Evolutionary conservation across 1,284 basidiomycete species (phyloP), one percentile per base, ranked within the genome.

Genomic region (Boletellus deceptivus): DNA sequence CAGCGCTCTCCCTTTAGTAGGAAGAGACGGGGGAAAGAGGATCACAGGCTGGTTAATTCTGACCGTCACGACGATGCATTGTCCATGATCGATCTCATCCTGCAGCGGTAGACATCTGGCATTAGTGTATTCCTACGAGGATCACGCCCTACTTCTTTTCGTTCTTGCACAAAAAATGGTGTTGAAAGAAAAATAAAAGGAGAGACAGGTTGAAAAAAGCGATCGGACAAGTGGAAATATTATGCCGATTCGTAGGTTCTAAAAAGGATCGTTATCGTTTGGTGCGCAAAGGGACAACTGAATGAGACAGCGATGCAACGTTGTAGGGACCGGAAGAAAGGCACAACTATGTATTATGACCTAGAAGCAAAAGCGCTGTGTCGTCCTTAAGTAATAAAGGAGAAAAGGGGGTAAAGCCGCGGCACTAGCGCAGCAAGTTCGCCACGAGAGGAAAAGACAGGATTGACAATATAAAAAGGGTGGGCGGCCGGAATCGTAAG

Each of bases 261-360:
- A 64, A 38, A 38, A 56, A 48, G 48, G 61, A 63, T 55, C 25
- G 59, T 58, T 52, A 57, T 61, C 22, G 55, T 64, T 59, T 55
- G 52, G 54, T 68, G 67, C 40, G 49, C 39, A 22, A 17, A 24
- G 22, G 43, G 55, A 53, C 51, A 52, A 55, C 54, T 48, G 47
- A 56, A 46, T 54, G 54, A 54, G 62, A 64, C 68, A 69, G 62
- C 54, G 54, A 67, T 68, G 65, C 54, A 70, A 58, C 20, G 41
- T 44, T 43, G 58, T 62, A 58, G 53, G 46, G 62, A 68, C 56
- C 57, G 59, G 63, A 48, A 50, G 66, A 46, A 51, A 56, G 54
- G 50, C 50, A 58, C 61, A 51, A 56, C 49, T 38, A 55, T 45
- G 61, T 53, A 64, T 68, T 64, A 68, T 50, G 59, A 68, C 63